Base-by-base conservation (phyloP, 306 rosid genomes). In the Glycyrrhiza uralensis region DNA sequence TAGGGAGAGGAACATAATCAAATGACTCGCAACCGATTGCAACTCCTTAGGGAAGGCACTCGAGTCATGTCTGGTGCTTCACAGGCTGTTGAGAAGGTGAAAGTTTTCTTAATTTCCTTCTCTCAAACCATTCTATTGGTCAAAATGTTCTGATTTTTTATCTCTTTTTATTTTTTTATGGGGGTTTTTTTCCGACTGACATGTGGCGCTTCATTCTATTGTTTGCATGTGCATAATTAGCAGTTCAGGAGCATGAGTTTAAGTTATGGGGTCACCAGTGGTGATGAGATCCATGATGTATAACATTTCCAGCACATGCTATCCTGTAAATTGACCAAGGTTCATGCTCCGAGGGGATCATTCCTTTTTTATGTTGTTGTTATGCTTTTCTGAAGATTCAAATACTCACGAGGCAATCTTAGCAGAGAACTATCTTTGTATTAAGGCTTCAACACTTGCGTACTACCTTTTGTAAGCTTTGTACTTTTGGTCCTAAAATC, bases 1-100 rank as follows among this genome's bases (percentile, higher is more conserved):
- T 64, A 91, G 97, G 96, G 80, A n/a, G 87, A 85, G 80, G 85
- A 85, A 62, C 83, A 74, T 69, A 91, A 87, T 76, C 79, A 55
- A 42, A 62, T 33, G 69, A 42, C 52, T 42, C 83, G 80, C 18
- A 74, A 70, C 18, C 85, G 71, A 26, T 56, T 88, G 35, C 83
- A 87, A 72, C 54, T 18, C 42, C 82, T 89, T 24, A 91, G 50
- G 80, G 78, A 82, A 78, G 85, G 65, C 75, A 74, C 56, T 64
- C 79, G 73, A 66, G 71, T 28, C 24, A 19, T 56, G 49, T 72
- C 79, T 19, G 75, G 46, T 38, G 75, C 71, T 66, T 73, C 75
- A 45, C 50, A 66, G 28, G 79, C 79, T 56, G 57, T 79, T 28
- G 75, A 79, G 50, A 79, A 79, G 83, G 83, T 79, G 30, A 38